These are phyloP conservation scores for Sporormia fimetaria DNA, from an alignment of 495 filamentous ascomycete species.

Conservation along the genomic window DNA sequence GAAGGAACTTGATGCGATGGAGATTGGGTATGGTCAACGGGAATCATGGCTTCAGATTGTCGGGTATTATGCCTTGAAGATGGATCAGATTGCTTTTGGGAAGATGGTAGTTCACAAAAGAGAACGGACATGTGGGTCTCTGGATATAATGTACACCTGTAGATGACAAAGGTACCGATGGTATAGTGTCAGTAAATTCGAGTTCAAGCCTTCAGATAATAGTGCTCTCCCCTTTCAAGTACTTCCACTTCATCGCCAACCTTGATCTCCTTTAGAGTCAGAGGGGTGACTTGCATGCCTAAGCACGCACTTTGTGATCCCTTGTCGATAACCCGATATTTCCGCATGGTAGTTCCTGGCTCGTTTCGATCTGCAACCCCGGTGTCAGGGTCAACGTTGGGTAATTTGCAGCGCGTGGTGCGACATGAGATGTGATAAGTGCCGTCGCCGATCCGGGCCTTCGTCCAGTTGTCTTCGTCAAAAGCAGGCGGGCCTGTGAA, in stretches of 20 bases:
- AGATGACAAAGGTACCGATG: too few species aligned
- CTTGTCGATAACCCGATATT: slow-evolving; percentile 59
- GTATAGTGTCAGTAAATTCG: too few species aligned
- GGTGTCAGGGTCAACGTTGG: slow-evolving; percentile 68
- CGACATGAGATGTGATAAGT: slow-evolving; percentile 54
- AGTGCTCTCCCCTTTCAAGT: slow-evolving; percentile 50
- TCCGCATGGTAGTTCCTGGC: slow-evolving; percentile 60
- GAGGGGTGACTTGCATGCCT: slow-evolving; percentile 72
- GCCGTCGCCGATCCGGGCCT: slow-evolving; percentile 45
- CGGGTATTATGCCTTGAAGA: too few species aligned
- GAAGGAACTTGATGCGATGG: too few species aligned
- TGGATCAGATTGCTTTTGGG: too few species aligned
- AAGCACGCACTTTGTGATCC: slow-evolving; percentile 65
- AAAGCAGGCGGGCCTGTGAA: slow-evolving; percentile 52
- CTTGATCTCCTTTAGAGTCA: slow-evolving; percentile 37
- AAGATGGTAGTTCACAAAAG: too few species aligned
- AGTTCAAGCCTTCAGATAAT: slow-evolving; percentile 28
- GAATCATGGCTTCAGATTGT: too few species aligned
- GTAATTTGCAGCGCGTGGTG: slow-evolving; percentile 64
- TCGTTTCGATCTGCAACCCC: slow-evolving; percentile 59
- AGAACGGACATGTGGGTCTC: too few species aligned
- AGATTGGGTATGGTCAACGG: too few species aligned
- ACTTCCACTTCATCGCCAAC: slow-evolving; percentile 54
- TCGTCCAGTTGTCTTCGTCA: slow-evolving; percentile 70
- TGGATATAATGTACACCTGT: too few species aligned